phyloP scores from a whole-genome alignment of 2,329 filamentous ascomycete species.

The Fusarium udum region DNA sequence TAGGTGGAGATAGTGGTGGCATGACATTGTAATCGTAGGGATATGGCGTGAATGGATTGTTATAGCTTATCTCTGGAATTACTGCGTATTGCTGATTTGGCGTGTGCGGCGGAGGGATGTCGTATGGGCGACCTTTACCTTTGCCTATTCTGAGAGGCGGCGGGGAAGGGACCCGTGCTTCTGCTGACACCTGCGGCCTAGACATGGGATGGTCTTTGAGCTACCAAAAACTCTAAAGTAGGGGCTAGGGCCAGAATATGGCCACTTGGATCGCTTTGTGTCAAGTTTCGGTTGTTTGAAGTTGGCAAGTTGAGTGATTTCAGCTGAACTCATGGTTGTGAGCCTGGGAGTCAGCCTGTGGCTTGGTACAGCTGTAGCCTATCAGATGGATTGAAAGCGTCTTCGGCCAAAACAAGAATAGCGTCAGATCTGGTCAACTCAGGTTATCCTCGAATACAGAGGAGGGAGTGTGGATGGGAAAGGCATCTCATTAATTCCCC shows the following conservation, averaged over 20 bases:
- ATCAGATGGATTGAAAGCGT: background rate
- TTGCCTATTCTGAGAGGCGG: background rate
- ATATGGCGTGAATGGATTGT: background rate
- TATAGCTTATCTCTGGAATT: background rate
- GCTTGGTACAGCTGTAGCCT: background rate
- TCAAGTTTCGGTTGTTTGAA: background rate
- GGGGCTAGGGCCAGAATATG: accelerated
- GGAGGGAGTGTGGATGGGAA: accelerated
- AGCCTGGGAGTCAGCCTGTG: background rate
- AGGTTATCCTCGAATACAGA: background rate
- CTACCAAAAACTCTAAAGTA: accelerated
- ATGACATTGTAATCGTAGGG: background rate
- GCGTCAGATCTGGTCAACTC: background rate
- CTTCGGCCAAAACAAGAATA: background rate
- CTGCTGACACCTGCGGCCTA: background rate
- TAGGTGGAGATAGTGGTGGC: background rate
- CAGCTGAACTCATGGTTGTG: background rate
- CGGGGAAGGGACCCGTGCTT: background rate
- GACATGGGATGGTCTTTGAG: background rate
- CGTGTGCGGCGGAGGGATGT: background rate
- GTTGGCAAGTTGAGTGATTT: background rate
- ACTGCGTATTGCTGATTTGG: background rate
- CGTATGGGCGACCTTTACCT: background rate
- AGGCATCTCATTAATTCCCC: background rate
- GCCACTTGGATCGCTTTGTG: accelerated